These are phyloP conservation scores for Macaranga tanarius DNA, from an alignment of 441 rosid species.

Conservation along the genomic window DNA sequence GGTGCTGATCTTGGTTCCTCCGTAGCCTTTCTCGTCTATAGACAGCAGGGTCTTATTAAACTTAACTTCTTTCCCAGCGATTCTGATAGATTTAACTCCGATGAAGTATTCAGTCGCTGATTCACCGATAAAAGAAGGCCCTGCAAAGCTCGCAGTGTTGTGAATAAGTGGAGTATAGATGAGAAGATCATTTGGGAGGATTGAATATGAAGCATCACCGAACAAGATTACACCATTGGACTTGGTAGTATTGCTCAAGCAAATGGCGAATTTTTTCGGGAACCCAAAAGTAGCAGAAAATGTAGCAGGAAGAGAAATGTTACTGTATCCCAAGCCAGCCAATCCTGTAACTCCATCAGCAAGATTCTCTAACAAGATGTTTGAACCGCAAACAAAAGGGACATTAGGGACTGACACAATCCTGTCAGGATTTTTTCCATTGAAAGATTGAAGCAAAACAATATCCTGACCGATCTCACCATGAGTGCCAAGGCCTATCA, in stretches of 20 bases:
- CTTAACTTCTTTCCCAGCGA: slow-evolving; percentile 25
- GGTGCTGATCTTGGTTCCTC: slow-evolving; percentile 46
- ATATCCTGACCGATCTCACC: slow-evolving; percentile 34
- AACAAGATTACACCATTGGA: slow-evolving; percentile 25
- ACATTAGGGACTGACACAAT: slow-evolving; percentile 24
- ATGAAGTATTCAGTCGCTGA: slow-evolving; percentile 42
- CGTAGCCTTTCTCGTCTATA: slow-evolving; percentile 28
- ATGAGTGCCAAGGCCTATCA: slow-evolving; percentile 33
- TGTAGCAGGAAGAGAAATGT: slow-evolving; percentile 36
- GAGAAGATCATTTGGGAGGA: slow-evolving; percentile 22
- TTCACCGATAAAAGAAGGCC: slow-evolving; percentile 4
- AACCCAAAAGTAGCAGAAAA: slow-evolving; percentile 34
- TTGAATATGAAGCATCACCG: slow-evolving; percentile 31
- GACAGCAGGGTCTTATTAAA: slow-evolving; percentile 29
- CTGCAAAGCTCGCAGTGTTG: slow-evolving; percentile 35
- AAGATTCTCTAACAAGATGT: slow-evolving; percentile 21
- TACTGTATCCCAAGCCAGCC: slow-evolving; percentile 39
- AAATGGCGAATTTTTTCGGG: slow-evolving; percentile 36
- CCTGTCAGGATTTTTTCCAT: slow-evolving; percentile 32
- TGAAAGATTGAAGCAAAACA: slow-evolving; percentile 30
- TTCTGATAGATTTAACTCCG: slow-evolving; percentile 32
- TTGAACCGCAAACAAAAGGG: slow-evolving; percentile 27
- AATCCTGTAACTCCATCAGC: slow-evolving; percentile 32
- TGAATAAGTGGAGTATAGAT: slow-evolving; percentile 31
- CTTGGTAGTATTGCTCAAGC: slow-evolving; percentile 25